Percentiles rank a stretch among this genome's conserved stretches.
These are phyloP conservation scores for Ascochyta rabiei DNA, from an alignment of 2,329 filamentous ascomycete genomes.

Conservation along the genomic window DNA sequence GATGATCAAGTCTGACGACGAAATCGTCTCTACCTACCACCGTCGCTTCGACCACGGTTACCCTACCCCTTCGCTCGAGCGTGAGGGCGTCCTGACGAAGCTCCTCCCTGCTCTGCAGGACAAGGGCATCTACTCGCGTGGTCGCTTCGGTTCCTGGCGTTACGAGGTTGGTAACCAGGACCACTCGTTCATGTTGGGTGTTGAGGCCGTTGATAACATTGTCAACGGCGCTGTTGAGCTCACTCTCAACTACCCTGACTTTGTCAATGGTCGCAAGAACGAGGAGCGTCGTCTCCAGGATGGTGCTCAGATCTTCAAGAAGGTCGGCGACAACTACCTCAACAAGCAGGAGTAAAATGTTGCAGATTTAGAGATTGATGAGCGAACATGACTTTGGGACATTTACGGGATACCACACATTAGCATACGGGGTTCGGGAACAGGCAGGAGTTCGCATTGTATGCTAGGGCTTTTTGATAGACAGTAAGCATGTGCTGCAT, in stretches of 20 bases:
- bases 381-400: slow-evolving; percentile 16
- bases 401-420: slow-evolving; percentile 20
- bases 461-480: slow-evolving; percentile 15
- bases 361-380: slow-evolving; percentile 13
- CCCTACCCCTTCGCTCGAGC: slow-evolving; percentile 91
- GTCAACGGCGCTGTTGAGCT: slow-evolving; percentile 88
- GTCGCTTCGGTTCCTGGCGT: slow-evolving; percentile 96
- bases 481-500: slow-evolving; percentile 10
- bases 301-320: slow-evolving; percentile 62
- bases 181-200: slow-evolving; percentile 96
- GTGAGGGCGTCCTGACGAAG: slow-evolving; percentile 91
- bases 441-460: slow-evolving; percentile 15
- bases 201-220: slow-evolving; percentile 90
- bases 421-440: slow-evolving; percentile 17
- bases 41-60: slow-evolving; percentile 98
- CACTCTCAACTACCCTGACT: slow-evolving; percentile 95
- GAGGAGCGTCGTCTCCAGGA: slow-evolving; percentile 66
- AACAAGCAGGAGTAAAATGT: slow-evolving; percentile 18
- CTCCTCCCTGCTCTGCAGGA: slow-evolving; percentile 91
- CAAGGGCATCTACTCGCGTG: slow-evolving; percentile 91
- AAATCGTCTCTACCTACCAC: slow-evolving; percentile 98
- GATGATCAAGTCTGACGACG: slow-evolving; percentile 88
- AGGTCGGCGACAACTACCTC: slow-evolving; percentile 18
- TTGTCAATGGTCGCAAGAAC: slow-evolving; percentile 82
- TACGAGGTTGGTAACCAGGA: slow-evolving; percentile 98